phyloP scores from a whole-genome alignment of 306 rosid genomes.

The Urtica urens region DNA sequence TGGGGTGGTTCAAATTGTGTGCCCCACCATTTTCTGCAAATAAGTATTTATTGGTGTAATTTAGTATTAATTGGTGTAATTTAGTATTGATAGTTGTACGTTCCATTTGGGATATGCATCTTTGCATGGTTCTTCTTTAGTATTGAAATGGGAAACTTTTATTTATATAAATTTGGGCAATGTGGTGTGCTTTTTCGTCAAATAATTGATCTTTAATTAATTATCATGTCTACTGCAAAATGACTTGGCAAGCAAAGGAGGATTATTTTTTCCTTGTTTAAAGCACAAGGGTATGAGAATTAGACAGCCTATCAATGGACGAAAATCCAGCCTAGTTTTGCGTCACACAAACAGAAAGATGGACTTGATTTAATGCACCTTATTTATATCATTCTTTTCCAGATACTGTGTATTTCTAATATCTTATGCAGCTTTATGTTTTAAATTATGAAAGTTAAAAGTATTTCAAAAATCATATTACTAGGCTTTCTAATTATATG shows the following conservation, averaged over 20 bases:
- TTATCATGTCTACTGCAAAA: not conserved
- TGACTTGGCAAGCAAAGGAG: not conserved
- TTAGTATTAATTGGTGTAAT: not conserved
- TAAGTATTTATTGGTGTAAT: not conserved
- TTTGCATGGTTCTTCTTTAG: not conserved
- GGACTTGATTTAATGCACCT: too few relatives aligned
- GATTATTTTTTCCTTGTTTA: not conserved
- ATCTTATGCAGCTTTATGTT: too few relatives aligned
- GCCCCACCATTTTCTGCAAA: slow-evolving; percentile 15
- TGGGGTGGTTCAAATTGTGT: slow-evolving; percentile 20
- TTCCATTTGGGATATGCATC: not conserved
- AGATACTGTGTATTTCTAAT: too few relatives aligned
- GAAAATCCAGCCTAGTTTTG: not conserved
- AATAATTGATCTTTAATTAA: not conserved
- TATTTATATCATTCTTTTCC: too few relatives aligned
- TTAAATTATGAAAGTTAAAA: too few relatives aligned
- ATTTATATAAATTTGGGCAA: not conserved
- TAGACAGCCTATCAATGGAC: slow-evolving; percentile 2
- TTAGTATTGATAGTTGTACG: not conserved
- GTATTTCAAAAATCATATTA: too few relatives aligned
- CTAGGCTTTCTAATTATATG: too few relatives aligned
- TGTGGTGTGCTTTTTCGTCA: not conserved
- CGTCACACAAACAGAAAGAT: too few relatives aligned
- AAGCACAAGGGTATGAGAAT: not conserved
- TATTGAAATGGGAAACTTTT: not conserved